Percentiles rank a stretch among this genome's conserved stretches.
Evolutionary conservation across 345 rosid species (phyloP).

Genomic region (Rubroshorea leprosula): DNA sequence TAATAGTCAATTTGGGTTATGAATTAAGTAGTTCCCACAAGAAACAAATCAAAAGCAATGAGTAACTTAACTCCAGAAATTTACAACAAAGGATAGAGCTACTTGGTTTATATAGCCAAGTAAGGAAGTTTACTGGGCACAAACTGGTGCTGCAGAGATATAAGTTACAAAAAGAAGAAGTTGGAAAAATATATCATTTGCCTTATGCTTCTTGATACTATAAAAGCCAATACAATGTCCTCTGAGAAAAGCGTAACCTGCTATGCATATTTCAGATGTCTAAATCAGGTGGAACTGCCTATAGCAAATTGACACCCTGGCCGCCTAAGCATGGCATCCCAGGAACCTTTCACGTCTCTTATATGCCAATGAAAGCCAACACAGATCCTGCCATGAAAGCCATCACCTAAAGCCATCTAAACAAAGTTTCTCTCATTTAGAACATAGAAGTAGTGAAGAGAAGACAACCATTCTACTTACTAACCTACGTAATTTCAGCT

Average conservation of each 20-base stretch:
- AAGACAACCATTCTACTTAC: not conserved
- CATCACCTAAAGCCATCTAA: not conserved
- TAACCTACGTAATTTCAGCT: not conserved
- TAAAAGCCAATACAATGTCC: too few species aligned
- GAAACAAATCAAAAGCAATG: constrained; percentile 5
- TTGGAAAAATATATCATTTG: too few species aligned
- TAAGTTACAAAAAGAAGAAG: too few species aligned
- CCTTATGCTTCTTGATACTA: too few species aligned
- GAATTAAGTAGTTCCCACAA: not conserved
- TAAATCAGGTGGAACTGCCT: not conserved
- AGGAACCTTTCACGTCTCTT: too few species aligned
- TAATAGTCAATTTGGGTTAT: not conserved
- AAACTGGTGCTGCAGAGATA: too few species aligned
- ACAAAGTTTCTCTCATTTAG: not conserved
- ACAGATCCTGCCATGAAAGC: not conserved
- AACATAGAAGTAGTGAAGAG: not conserved
- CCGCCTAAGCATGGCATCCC: not conserved
- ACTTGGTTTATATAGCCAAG: too few species aligned
- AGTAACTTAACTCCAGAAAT: not conserved
- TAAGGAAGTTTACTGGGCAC: too few species aligned
- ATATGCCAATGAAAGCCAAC: too few species aligned
- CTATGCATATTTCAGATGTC: too few species aligned
- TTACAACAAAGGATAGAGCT: not conserved
- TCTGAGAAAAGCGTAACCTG: too few species aligned
- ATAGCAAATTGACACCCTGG: constrained; percentile 2